phyloP scores from a whole-genome alignment of 1,139 yeast genomes.

The Kodamaea alishanica region DNA sequence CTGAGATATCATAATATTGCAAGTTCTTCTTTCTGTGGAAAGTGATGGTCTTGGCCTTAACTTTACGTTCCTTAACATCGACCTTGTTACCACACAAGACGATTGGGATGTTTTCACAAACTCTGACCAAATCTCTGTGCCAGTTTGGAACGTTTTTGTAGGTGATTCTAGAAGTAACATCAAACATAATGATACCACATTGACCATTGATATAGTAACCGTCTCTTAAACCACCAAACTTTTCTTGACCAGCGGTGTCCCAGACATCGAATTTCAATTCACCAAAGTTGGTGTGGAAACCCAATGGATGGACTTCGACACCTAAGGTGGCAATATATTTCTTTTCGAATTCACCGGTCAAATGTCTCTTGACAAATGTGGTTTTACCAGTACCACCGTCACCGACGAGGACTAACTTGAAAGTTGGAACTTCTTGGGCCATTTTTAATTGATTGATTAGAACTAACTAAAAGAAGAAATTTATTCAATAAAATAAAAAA shows the following conservation, averaged over 20 bases:
- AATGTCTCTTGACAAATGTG: conserved; percentile 99
- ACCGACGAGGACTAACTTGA: conserved; percentile 97
- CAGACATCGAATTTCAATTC: conserved; percentile 98
- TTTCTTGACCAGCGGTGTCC: conserved; percentile 99
- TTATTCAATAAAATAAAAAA: conserved; percentile 5
- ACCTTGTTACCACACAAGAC: conserved; percentile 99
- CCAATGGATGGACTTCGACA: conserved; percentile 98
- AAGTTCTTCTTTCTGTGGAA: conserved; percentile 99
- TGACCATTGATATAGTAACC: conserved; percentile 99
- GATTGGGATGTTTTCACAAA: conserved; percentile 98
- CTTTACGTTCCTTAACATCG: conserved; percentile 99
- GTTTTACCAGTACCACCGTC: conserved; percentile 99
- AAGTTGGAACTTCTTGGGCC: conserved; percentile 91
- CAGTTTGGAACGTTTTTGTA: conserved; percentile 99
- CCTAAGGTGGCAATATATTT: conserved; percentile 98
- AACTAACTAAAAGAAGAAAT: conserved; percentile 1
- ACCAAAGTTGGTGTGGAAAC: conserved; percentile 97
- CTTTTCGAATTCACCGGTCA: conserved; percentile 99
- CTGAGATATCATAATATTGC: conserved; percentile 99
- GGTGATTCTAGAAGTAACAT: conserved; percentile 98
- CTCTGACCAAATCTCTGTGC: conserved; percentile 99
- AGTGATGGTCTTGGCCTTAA: conserved; percentile 98
- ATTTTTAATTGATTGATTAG: conserved; percentile 23
- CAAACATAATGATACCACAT: conserved; percentile 99
- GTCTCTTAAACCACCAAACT: conserved; percentile 99